phyloP scores from a whole-genome alignment of 2,329 filamentous ascomycete species.

The Chrysosporium queenslandicum region DNA sequence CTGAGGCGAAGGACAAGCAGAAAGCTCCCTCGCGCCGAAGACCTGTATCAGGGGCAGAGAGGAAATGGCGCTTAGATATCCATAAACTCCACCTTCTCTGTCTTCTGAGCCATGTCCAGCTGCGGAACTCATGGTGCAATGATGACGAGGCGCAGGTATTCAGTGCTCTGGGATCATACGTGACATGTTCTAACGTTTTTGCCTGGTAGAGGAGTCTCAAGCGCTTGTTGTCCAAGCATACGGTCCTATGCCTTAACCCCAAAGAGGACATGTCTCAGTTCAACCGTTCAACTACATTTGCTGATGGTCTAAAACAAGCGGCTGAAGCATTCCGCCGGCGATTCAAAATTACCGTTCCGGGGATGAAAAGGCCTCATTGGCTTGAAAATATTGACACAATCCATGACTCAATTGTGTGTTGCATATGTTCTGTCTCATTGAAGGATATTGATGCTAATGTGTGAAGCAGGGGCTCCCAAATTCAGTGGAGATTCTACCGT shows the following conservation, averaged over 20 bases:
- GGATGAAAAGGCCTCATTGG: conserved; percentile 64
- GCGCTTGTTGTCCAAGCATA: conserved; percentile 55
- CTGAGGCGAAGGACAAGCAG: conserved; percentile 21
- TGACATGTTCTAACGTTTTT: conserved; percentile 12
- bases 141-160: conserved; percentile 55
- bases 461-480: conserved; percentile 22
- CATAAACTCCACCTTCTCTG: conserved; percentile 82
- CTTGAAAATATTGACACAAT: conserved; percentile 55
- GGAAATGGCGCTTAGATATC: conserved; percentile 56
- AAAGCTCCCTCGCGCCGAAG: conserved; percentile 36
- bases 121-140: conserved; percentile 85
- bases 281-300: conserved; percentile 62
- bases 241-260: conserved; percentile 58
- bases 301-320: conserved; percentile 64
- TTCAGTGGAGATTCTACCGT: conserved; percentile 57
- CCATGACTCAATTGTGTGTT: conserved; percentile 41
- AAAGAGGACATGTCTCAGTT: conserved; percentile 60
- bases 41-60: conserved; percentile 48
- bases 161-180: background rate
- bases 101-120: conserved; percentile 64
- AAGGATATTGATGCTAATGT: conserved; percentile 1
- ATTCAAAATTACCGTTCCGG: conserved; percentile 62
- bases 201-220: conserved; percentile 42
- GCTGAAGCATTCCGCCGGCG: conserved; percentile 56
- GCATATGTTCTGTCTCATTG: conserved; percentile 14